phyloP scores from a whole-genome alignment of 177 flowering plant species.

The Vitis hybrid region DNA sequence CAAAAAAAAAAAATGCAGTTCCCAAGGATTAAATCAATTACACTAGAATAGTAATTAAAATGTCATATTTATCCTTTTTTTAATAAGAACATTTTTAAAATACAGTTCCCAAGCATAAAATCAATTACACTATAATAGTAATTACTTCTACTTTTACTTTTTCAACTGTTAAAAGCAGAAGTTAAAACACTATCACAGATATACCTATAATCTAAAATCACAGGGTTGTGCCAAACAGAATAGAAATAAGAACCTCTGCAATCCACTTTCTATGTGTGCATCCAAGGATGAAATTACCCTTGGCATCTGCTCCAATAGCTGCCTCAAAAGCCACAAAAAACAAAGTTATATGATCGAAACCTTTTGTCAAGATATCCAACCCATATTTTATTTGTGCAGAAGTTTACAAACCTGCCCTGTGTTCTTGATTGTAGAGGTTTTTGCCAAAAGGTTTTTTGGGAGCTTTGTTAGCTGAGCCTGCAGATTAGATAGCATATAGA shows the following conservation, averaged over 20 bases:
- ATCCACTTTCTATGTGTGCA: conserved; percentile 62
- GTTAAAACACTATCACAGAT: background rate
- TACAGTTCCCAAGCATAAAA: too few species aligned
- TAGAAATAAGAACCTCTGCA: conserved; percentile 42
- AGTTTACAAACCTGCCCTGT: conserved; percentile 65
- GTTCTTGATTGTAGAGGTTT: conserved; percentile 61
- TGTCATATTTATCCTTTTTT: too few species aligned
- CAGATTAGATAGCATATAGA: conserved; percentile 4
- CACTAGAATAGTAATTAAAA: too few species aligned
- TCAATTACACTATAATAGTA: too few species aligned
- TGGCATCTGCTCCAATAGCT: conserved; percentile 88
- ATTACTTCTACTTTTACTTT: too few species aligned
- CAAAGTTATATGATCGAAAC: background rate
- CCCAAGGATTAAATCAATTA: too few species aligned
- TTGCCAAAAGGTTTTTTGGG: conserved; percentile 74
- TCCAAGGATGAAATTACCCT: conserved; percentile 74
- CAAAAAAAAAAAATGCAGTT: too few species aligned
- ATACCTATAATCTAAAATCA: too few species aligned
- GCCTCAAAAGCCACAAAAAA: conserved; percentile 16
- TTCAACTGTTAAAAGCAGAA: too few species aligned
- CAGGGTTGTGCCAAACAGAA: background rate
- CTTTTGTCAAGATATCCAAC: background rate
- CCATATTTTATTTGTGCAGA: background rate
- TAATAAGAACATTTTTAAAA: too few species aligned
- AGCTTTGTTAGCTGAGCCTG: conserved; percentile 71